phyloP scores from a whole-genome alignment of 2,329 filamentous ascomycete species.

The Phaeoacremonium minimum region DNA sequence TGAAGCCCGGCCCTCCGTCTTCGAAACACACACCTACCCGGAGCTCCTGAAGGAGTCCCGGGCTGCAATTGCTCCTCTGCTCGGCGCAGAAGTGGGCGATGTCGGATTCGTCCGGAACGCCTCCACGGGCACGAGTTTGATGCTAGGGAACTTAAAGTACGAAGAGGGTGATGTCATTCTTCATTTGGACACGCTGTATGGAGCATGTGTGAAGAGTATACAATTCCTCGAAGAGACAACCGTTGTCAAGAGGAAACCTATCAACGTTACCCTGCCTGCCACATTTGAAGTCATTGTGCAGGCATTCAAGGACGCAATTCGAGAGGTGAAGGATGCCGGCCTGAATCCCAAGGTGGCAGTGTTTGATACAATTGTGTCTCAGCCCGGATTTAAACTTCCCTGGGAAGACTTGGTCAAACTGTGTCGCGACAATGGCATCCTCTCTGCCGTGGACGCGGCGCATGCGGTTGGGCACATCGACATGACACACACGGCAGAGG shows the following conservation, averaged over 20 bases:
- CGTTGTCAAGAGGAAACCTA: slow-evolving; percentile 29
- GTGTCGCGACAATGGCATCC: slow-evolving; percentile 54
- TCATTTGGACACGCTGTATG: slow-evolving; percentile 65
- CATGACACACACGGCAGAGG: slow-evolving; percentile 46
- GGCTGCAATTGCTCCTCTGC: slow-evolving; percentile 50
- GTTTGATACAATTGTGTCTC: slow-evolving; percentile 66
- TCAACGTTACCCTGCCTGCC: slow-evolving; percentile 55
- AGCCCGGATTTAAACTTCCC: slow-evolving; percentile 66
- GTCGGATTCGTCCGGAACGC: slow-evolving; percentile 69
- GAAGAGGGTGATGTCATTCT: slow-evolving; percentile 58
- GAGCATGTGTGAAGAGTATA: slow-evolving; percentile 61
- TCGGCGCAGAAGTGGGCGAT: slow-evolving; percentile 55
- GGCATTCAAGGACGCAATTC: slow-evolving; percentile 48
- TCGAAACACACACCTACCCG: slow-evolving; percentile 58
- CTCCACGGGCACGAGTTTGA: slow-evolving; percentile 63
- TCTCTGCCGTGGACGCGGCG: slow-evolving; percentile 67
- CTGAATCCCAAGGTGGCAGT: slow-evolving; percentile 57
- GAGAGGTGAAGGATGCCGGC: slow-evolving; percentile 40
- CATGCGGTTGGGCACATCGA: slow-evolving; percentile 69
- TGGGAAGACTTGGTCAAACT: slow-evolving; percentile 57
- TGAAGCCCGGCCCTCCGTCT: slow-evolving; percentile 61
- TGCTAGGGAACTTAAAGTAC: slow-evolving; percentile 62
- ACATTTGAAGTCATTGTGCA: slow-evolving; percentile 52
- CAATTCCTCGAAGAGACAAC: slow-evolving; percentile 56
- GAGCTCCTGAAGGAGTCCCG: slow-evolving; percentile 52